Conservation (phyloP, 2,329 filamentous ascomycete species). For the Colletotrichum theobromicola region DNA sequence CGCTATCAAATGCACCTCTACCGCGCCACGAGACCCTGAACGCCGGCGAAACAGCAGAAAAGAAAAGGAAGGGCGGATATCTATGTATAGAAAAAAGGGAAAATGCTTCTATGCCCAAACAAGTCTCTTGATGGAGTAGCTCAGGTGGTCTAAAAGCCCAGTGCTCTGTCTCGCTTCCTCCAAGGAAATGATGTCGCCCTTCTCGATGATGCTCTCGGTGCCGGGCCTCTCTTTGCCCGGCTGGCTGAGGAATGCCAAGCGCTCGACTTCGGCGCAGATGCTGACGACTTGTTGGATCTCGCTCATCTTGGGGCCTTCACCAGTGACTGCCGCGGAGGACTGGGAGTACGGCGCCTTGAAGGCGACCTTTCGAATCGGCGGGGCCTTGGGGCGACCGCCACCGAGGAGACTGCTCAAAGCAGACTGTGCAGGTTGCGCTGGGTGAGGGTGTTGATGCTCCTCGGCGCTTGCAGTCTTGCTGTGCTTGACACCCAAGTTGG, state of each 20-base stretch:
- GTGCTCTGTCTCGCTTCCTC: constrained; percentile 88
- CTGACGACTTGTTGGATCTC: constrained; percentile 63
- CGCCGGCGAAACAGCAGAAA: background rate
- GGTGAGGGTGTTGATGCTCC: background rate
- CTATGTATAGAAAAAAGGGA: background rate
- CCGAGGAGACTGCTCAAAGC: constrained; percentile 48
- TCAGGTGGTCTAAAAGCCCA: constrained; percentile 83
- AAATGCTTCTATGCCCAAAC: constrained; percentile 70
- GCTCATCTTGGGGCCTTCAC: constrained; percentile 49
- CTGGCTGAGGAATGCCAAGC: constrained; percentile 60
- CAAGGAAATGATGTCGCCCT: constrained; percentile 78
- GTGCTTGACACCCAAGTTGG: constrained; percentile 44
- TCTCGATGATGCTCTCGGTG: constrained; percentile 53
- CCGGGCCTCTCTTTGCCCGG: constrained; percentile 45
- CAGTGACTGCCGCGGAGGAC: constrained; percentile 60
- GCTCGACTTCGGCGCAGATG: constrained; percentile 79
- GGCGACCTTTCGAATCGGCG: constrained; percentile 49
- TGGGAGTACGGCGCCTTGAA: constrained; percentile 61
- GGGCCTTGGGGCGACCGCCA: constrained; percentile 35
- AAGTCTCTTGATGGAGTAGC: constrained; percentile 90
- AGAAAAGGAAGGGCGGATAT: background rate
- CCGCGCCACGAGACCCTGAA: constrained; percentile 31
- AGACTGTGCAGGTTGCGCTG: constrained; percentile 21
- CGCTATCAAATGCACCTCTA: constrained; percentile 93
- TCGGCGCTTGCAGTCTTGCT: background rate